Evolutionary conservation across 805 yeast genomes (phyloP).

Genomic region (Wilhelminamyces savonicus): DNA sequence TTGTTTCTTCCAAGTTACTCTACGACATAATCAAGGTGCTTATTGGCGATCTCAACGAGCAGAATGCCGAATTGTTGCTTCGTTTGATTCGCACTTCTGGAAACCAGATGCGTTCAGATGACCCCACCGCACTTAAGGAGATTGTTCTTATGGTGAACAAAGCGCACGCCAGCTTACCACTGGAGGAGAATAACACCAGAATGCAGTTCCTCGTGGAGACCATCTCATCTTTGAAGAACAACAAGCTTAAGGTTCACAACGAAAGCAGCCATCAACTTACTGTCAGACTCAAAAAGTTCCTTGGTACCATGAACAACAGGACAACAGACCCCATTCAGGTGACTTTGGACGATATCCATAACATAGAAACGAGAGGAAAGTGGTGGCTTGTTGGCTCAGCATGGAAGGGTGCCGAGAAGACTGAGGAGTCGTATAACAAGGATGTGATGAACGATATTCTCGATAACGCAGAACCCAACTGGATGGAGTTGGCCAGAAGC

Average conservation of each 20-base stretch:
- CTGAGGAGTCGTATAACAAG: constrained; percentile 23
- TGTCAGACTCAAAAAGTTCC: constrained; percentile 55
- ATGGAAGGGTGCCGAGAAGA: constrained; percentile 65
- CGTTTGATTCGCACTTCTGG: constrained; percentile 74
- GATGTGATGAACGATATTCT: constrained; percentile 52
- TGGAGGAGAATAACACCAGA: constrained; percentile 45
- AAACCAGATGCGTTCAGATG: constrained; percentile 80
- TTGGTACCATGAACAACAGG: constrained; percentile 47
- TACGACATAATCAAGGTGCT: constrained; percentile 67
- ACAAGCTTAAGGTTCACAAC: constrained; percentile 55
- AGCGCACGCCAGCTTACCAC: constrained; percentile 32
- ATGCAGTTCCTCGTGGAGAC: constrained; percentile 81
- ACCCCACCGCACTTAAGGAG: constrained; percentile 77
- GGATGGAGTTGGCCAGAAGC: constrained; percentile 78
- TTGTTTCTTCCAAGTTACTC: constrained; percentile 65
- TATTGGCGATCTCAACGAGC: constrained; percentile 53
- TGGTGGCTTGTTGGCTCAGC: constrained; percentile 99
- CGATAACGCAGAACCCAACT: constrained; percentile 73
- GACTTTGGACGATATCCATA: constrained; percentile 71
- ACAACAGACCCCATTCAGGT: constrained; percentile 77
- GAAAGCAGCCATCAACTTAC: constrained; percentile 47
- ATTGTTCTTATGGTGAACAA: constrained; percentile 58
- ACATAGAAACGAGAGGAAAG: constrained; percentile 76
- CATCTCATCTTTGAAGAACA: constrained; percentile 78
- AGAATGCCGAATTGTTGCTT: constrained; percentile 70